These are phyloP conservation scores for Polytrichum formosum DNA, from an alignment of 225 moss, liverwort and hornwort species.

Conservation along the genomic window DNA sequence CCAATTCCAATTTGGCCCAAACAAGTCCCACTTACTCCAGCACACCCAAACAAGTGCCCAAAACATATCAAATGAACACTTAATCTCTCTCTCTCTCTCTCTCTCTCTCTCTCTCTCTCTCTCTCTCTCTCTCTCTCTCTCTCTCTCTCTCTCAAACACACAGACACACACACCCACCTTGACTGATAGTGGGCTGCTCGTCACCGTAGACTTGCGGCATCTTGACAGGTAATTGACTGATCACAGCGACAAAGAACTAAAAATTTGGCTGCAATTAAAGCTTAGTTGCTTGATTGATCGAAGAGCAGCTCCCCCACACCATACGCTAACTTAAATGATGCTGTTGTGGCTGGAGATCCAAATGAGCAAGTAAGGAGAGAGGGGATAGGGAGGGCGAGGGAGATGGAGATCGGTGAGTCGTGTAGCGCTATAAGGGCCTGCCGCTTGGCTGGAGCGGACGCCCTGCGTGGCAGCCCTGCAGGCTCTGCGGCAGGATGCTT, in stretches of 20 bases:
- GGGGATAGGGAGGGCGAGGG: background rate
- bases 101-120: no score
- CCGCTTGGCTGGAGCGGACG: background rate
- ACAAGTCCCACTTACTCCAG: no score
- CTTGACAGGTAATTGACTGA: background rate
- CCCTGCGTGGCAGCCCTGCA: slow-evolving; percentile 1
- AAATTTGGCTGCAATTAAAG: no score
- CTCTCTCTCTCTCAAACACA: no score
- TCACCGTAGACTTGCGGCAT: slow-evolving; percentile 7
- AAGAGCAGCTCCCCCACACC: background rate
- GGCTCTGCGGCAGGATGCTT: background rate
- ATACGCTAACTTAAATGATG: background rate
- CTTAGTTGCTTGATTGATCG: background rate
- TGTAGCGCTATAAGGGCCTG: background rate
- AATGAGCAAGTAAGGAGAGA: background rate
- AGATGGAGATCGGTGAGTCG: background rate
- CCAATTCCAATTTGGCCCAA: no score
- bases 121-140: no score
- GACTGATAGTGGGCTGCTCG: background rate
- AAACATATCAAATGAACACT: no score
- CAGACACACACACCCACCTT: background rate
- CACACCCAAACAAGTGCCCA: no score
- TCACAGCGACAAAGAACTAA: background rate
- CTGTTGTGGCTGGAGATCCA: background rate
- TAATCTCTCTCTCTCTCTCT: no score